Base-by-base conservation (phyloP, 495 filamentous ascomycete genomes). In the Acidomyces sp. region DNA sequence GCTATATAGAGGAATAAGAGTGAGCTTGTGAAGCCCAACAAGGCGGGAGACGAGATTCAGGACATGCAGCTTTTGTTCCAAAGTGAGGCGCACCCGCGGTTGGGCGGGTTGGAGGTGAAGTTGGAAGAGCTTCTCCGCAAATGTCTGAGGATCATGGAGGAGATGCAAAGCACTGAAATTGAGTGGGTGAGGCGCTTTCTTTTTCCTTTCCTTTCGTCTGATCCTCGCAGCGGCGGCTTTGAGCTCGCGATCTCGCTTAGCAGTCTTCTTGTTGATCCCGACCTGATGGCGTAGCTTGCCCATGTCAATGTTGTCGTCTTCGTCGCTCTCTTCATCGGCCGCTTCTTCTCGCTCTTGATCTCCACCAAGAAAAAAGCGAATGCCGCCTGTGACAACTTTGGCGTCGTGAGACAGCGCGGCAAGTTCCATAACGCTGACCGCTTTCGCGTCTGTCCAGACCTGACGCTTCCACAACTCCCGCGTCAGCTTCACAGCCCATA, bases 111-210 rank as follows among this genome's bases (percentile, higher is more conserved):
- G 85, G 17, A 96, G 62, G 55, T 99, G 90, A 57, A 85, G 93
- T 25, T 75, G 72, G 61, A 95, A 99, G 1, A 99, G 66, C 32
- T 70, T 66, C 56, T 99, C 92, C 16, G 88, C 85, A 55, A 94
- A 96, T 1, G 82, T 84, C 53, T 99, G 92, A 1, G 92, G 87
- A 54, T 96, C 92, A 57, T 94, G 82, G 3, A 99, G 69, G 11
- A 99, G 70, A 56, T 96, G 90, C n/a, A 84, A 72, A n/a, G 92
- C 92, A 0, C 87, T 94, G 62, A 99, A 99, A 64, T 99, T 96
- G 17, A 96, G 70, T 0, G 79, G 75, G 53, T 87, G 82, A 0
- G 83, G 80, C 38, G 82, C 71, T 36, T 74, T 77, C 72, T 93
- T 93, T 66, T 88, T 92, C 54, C 73, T 75, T 57, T 93, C 82